These are phyloP conservation scores for Leptographium wingfieldii DNA, from an alignment of 2,329 filamentous ascomycete species.

Conservation along the genomic window DNA sequence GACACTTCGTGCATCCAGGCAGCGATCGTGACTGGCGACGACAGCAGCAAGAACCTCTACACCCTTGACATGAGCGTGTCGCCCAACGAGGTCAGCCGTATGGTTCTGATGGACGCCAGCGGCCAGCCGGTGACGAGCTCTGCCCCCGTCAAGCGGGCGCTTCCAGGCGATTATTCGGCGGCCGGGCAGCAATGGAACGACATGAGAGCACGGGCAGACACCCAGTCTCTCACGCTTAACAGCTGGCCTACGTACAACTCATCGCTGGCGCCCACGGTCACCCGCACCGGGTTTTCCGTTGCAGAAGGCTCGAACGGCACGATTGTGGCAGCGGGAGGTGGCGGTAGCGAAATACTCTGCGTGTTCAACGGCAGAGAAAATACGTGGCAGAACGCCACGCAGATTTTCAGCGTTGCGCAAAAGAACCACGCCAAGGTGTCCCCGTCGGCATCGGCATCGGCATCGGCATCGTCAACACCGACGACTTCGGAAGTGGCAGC, in stretches of 20 bases:
- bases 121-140: constrained; percentile 38
- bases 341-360: constrained; percentile 49
- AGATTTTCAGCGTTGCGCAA: constrained; percentile 39
- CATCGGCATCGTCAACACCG: constrained; percentile 15
- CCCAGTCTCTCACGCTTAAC: constrained; percentile 35
- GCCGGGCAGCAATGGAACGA: constrained; percentile 7
- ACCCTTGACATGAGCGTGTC: constrained; percentile 62
- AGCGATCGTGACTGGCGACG: constrained; percentile 55
- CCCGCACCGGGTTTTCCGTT: constrained; percentile 57
- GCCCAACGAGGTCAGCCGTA: constrained; percentile 63
- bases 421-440: constrained; percentile 24
- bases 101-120: constrained; percentile 49
- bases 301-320: constrained; percentile 53
- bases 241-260: constrained; percentile 72
- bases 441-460: constrained; percentile 18
- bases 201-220: constrained; percentile 5
- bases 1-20: constrained; percentile 44
- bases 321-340: constrained; percentile 68
- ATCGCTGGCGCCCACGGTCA: constrained; percentile 52
- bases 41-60: constrained; percentile 67
- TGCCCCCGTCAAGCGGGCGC: constrained; percentile 5
- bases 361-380: constrained; percentile 70
- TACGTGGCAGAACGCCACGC: constrained; percentile 61
- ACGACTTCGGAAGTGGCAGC: constrained; percentile 9
- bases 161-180: constrained; percentile 20